Conservation (phyloP, 345 rosid genomes). For the Lenwebbia sp. region DNA sequence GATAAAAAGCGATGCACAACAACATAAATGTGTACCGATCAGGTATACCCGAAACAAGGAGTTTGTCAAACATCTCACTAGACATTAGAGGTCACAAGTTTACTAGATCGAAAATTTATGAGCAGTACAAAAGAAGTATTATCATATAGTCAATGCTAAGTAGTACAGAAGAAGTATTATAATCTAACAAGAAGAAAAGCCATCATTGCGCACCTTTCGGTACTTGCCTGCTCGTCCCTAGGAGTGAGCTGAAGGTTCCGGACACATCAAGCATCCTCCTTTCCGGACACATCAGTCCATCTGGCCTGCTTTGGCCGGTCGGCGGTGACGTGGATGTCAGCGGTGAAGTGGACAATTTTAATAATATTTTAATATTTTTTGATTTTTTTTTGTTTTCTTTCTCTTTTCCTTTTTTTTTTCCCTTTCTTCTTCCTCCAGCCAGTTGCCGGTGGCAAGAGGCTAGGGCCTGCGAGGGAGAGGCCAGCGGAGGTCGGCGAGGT, state of each 20-base stretch:
- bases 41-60: background rate
- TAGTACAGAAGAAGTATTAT: background rate
- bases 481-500: too few relatives aligned
- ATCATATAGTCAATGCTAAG: background rate
- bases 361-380: too few relatives aligned
- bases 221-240: background rate
- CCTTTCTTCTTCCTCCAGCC: too few relatives aligned
- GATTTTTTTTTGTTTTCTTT: too few relatives aligned
- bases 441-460: too few relatives aligned
- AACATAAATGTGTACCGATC: background rate
- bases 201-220: background rate
- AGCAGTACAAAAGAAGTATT: too few relatives aligned
- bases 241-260: slow-evolving; percentile 7
- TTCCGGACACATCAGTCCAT: background rate
- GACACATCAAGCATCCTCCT: background rate
- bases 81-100: background rate
- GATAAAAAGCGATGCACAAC: background rate
- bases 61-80: background rate
- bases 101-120: background rate
- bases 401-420: too few relatives aligned
- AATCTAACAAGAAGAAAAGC: background rate
- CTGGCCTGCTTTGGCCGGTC: too few relatives aligned
- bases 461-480: too few relatives aligned
- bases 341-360: too few relatives aligned
- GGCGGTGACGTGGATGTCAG: too few relatives aligned